phyloP scores from a whole-genome alignment of 2,329 filamentous ascomycete genomes.

The Iodosphaeria phyllophila region DNA sequence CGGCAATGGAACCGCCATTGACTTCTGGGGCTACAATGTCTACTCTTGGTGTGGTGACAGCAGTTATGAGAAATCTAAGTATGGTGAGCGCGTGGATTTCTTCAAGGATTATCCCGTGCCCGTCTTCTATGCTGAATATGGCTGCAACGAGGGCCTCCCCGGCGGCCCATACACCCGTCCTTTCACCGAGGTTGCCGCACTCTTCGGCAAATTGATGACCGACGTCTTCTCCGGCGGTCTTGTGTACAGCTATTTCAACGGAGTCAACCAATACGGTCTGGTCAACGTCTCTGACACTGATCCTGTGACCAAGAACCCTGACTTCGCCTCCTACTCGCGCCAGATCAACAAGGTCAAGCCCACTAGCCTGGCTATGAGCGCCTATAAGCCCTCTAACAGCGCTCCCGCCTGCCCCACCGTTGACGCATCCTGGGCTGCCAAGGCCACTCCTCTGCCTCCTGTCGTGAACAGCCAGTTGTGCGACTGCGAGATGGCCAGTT shows the following conservation, averaged over 20 bases:
- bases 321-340: conserved; percentile 56
- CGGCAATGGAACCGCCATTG: conserved; percentile 37
- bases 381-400: conserved; percentile 60
- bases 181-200: conserved; percentile 69
- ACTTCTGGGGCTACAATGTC: conserved; percentile 99
- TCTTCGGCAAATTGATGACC: conserved; percentile 64
- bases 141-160: conserved; percentile 53
- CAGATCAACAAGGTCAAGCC: conserved; percentile 52
- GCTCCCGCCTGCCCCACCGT: conserved; percentile 53
- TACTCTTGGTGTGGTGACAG: conserved; percentile 97
- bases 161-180: conserved; percentile 44
- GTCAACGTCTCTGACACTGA: conserved; percentile 40
- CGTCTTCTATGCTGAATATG: conserved; percentile 97
- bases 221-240: conserved; percentile 86
- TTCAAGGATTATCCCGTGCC: conserved; percentile 82
- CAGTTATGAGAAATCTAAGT: conserved; percentile 58
- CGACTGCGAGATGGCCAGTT: conserved; percentile 62
- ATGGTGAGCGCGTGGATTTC: conserved; percentile 65
- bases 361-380: conserved; percentile 40
- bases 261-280: conserved; percentile 75
- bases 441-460: conserved; percentile 53
- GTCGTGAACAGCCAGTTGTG: conserved; percentile 64
- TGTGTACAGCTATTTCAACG: conserved; percentile 97
- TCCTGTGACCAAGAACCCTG: conserved; percentile 45
- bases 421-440: conserved; percentile 47